Conservation (phyloP, 768 basidiomycete genomes). For the Pleurotus citrinopileatus region DNA sequence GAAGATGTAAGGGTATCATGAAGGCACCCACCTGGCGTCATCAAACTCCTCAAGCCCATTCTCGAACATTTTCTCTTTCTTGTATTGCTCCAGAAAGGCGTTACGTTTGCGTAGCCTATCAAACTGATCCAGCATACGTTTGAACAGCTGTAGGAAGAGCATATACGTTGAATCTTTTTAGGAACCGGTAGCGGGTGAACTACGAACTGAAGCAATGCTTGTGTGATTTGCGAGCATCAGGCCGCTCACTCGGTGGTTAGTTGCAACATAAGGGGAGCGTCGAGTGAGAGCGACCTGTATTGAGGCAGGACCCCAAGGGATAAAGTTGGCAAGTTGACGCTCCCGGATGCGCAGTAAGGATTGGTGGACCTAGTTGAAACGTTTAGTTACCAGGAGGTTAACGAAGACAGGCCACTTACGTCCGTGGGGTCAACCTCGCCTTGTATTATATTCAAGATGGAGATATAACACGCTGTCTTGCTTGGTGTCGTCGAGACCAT, state of each 20-base stretch:
- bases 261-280: constrained; percentile 82
- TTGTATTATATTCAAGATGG: constrained; percentile 97
- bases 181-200: neutral
- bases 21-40: constrained; percentile 73
- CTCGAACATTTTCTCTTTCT: constrained; percentile 94
- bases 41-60: constrained; percentile 95
- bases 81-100: constrained; percentile 96
- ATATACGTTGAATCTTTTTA: constrained; percentile 1
- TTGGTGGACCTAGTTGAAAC: constrained; percentile 78
- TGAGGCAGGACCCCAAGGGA: constrained; percentile 98
- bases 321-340: constrained; percentile 94
- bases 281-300: constrained; percentile 96
- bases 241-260: constrained; percentile 93
- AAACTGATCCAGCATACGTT: constrained; percentile 94
- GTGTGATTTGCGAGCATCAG: constrained; percentile 99
- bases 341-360: constrained; percentile 95
- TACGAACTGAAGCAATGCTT: constrained; percentile 88
- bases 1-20: neutral
- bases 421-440: constrained; percentile 98
- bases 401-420: constrained; percentile 41
- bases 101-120: constrained; percentile 84
- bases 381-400: constrained; percentile 3
- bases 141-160: constrained; percentile 66
- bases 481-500: constrained; percentile 95
- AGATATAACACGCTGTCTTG: constrained; percentile 94